Evolutionary conservation across 495 filamentous ascomycete species (phyloP).

Genomic region (Hypomontagnella monticulosa): DNA sequence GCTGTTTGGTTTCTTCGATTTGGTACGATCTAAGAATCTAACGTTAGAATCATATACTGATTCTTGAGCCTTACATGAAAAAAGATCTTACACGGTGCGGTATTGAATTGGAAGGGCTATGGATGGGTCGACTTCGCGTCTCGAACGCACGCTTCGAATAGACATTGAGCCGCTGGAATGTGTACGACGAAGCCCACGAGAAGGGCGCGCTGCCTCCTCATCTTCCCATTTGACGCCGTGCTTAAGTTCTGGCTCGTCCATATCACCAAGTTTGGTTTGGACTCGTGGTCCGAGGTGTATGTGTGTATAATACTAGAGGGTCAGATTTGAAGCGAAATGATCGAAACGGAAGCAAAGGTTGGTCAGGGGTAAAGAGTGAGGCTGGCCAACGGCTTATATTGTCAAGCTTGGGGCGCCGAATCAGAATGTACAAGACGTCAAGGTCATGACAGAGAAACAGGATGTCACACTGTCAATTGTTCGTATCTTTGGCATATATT

Average conservation of each 20-base stretch:
- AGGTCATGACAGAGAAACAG: conserved; percentile 22
- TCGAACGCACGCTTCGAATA: conserved; percentile 48
- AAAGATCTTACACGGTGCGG: conserved; percentile 59
- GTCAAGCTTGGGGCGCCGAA: not conserved
- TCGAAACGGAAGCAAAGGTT: not conserved
- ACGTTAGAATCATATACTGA: conserved; percentile 9
- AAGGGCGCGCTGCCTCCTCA: conserved; percentile 34
- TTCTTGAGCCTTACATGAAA: too few relatives aligned
- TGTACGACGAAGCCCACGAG: conserved; percentile 40
- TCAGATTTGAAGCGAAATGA: not conserved
- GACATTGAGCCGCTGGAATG: conserved; percentile 51
- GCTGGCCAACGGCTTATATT: conserved; percentile 3
- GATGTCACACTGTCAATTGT: conserved; percentile 41
- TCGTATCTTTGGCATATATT: not conserved
- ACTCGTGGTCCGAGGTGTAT: conserved; percentile 6
- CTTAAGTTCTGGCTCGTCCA: conserved; percentile 42
- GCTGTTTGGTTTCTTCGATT: conserved; percentile 61
- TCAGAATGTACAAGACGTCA: conserved; percentile 1
- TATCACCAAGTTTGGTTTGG: conserved; percentile 8
- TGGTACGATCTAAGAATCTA: conserved; percentile 54
- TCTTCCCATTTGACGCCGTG: conserved; percentile 48
- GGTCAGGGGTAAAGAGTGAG: not conserved
- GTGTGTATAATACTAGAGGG: not conserved
- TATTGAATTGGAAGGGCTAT: conserved; percentile 64
- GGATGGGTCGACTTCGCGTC: conserved; percentile 55